Conservation (phyloP, 106 monocot genomes). For the Posidonia australis region DNA sequence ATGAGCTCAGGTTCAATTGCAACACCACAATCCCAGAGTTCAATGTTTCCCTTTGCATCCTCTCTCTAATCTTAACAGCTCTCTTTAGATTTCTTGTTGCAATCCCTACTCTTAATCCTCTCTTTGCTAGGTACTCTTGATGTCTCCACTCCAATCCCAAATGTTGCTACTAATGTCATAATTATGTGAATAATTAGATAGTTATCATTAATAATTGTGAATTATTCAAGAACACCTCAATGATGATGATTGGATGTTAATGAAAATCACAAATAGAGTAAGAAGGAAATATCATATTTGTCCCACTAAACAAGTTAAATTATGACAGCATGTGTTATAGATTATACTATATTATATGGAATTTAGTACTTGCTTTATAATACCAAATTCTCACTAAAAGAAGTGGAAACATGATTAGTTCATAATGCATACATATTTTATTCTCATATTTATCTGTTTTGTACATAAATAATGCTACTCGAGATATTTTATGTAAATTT, state of each 20-base stretch:
- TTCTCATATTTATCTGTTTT: no score
- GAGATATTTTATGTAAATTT: no score
- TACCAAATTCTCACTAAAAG: no score
- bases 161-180: constrained; percentile 33
- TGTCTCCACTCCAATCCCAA: constrained; percentile 61
- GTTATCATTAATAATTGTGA: neutral
- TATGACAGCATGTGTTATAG: no score
- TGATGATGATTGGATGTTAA: no score
- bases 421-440: no score
- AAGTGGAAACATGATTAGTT: no score
- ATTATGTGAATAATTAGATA: neutral
- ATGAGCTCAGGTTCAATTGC: constrained; percentile 38
- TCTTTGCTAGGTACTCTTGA: constrained; percentile 44
- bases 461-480: no score
- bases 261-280: no score
- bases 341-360: no score
- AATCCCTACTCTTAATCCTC: constrained; percentile 33
- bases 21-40: constrained; percentile 23
- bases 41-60: constrained; percentile 26
- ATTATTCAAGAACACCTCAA: neutral
- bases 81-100: constrained; percentile 35
- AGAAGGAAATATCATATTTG: neutral
- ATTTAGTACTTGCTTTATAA: no score
- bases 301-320: neutral
- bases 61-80: constrained; percentile 25